Base-by-base conservation (phyloP, 2,329 filamentous ascomycete genomes). In the Neonectria punicea region DNA sequence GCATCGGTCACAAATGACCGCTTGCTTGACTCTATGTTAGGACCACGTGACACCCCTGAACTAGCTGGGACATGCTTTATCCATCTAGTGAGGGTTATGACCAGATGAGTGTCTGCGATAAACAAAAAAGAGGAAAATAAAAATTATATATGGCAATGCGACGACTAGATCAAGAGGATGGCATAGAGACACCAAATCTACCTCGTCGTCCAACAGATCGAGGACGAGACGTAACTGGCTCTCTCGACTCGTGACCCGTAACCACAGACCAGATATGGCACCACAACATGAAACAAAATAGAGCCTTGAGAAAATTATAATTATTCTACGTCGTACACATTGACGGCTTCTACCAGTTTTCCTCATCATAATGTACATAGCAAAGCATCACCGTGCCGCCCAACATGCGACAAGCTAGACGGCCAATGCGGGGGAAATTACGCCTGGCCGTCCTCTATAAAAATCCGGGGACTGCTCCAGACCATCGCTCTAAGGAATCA, bases 301-400 rank as follows among this genome's bases (percentile, higher is more conserved):
- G 5, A 22, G 18, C n/a, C 8, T 28, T 28, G 22, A 14, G 13
- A 20, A 18, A 20, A 34, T 51, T 51, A 51, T 16, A 34, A 34
- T 20, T 51, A 51, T 34, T 20, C 18, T 13, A 32, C 47, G 30
- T 51, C 49, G 22, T 34, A 51, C 30, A n/a, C 30, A 14, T 51
- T 51, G 49, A 51, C 49, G 32, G 28, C 9, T 32, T 13, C 22
- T 34, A 18, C 28, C 30, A 22, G 6, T 36, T 20, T 34, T 34
- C 16, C n/a, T 50, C 47, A 18, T 51, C 47, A 51, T 51, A 34
- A 51, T 51, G n/a, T 34, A 51, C 49, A 34, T 14, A 36, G 39
- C 7, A 20, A 10, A 43, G 30, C n/a, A n/a, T 34, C 18, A n/a
- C 49, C n/a, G 32, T 18, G 28, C 32, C 9, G 16, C 46, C 16